These are phyloP conservation scores for Colletotrichum tropicale DNA, from an alignment of 2,329 filamentous ascomycete species.

Conservation along the genomic window DNA sequence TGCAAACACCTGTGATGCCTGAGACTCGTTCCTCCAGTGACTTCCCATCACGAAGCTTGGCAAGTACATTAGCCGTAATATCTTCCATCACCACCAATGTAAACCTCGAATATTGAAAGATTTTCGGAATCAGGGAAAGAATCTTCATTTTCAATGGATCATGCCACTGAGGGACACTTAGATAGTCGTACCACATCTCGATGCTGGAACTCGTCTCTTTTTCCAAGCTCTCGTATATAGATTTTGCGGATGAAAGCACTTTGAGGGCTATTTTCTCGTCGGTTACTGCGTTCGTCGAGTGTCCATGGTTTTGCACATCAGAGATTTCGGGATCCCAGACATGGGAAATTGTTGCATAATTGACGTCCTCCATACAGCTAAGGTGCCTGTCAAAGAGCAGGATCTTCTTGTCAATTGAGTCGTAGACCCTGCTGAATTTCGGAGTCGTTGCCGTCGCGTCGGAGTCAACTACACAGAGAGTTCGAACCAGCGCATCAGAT, in stretches of 20 bases:
- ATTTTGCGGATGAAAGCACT: background rate
- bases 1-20: background rate
- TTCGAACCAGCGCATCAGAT: background rate
- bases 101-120: background rate
- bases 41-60: background rate
- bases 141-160: background rate
- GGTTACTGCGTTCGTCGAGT: background rate
- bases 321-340: background rate
- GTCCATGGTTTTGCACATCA: background rate
- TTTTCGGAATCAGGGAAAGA: background rate
- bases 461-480: fast-evolving
- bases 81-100: background rate
- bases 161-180: background rate
- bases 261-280: background rate
- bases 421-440: background rate
- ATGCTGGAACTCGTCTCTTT: background rate
- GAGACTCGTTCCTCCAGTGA: background rate
- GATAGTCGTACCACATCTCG: background rate
- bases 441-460: background rate
- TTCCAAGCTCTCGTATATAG: background rate
- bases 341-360: background rate
- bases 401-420: background rate
- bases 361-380: background rate
- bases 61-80: background rate
- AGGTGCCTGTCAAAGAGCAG: background rate